Evolutionary conservation across 2,329 filamentous ascomycete genomes (phyloP), one percentile per base, ranked within the genome.

Genomic region (Akanthomyces muscarius): DNA sequence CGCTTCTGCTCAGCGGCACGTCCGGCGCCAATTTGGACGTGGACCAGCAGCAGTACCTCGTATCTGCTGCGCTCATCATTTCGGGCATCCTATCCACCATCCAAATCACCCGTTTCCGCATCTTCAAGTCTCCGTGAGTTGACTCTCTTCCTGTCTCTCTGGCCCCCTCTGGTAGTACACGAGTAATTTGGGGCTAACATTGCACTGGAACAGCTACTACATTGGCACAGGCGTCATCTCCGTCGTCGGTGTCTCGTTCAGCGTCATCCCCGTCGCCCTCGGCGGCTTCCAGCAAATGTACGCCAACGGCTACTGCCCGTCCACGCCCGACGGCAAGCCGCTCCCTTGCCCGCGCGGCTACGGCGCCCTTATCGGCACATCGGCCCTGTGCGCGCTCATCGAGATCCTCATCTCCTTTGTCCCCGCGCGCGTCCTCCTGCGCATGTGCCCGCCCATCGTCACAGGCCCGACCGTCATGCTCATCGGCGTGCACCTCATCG

Each of bases 261-360:
- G 89, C 52, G 88, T 90, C 65, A 91, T 93, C 65, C 85, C 89
- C 4, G 86, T 92, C 30, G 89, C 90, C 1, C 83, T 83, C 38
- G 89, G 90, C 53, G 89, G 87, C 4, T 84, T 95, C 48, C 73
- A 79, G 2, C 89, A 94, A 71, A 94, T 93, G 89, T 94, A 94
- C 72, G 78, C 78, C 54, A 89, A 88, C 63, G 90, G 90, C 5
- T 89, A 83, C 71, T 89, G 86, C 66, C 83, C 84, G 1, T 78
- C 77, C 0, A 84, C 81, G 62, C 79, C 79, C 0, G 80, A 86
- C 58, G 90, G 89, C 45, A 86, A 80, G n/a, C 82, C 80, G 48
- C 79, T 92, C 0, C 88, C 90, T 1, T 94, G 91, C 66, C 90
- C 90, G 0, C 81, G 89, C 55, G 91, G 87, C 1, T 94, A 92